Conservation (phyloP, 768 basidiomycete species). For the Macrolepiota fuliginosa region DNA sequence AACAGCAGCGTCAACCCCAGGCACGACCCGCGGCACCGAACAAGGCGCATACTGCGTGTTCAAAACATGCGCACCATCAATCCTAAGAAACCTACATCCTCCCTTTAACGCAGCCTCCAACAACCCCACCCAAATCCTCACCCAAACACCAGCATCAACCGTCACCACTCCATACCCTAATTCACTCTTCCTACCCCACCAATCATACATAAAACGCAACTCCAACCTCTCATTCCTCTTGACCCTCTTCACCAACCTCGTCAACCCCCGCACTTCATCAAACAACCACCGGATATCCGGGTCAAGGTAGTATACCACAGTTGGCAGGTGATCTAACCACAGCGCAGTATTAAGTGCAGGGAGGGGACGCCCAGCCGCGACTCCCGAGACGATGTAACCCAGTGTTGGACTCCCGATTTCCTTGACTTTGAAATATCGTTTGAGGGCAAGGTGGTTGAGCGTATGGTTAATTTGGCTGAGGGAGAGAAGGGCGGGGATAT, state of each 20-base stretch:
- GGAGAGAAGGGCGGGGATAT: not conserved
- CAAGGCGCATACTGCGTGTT: not conserved
- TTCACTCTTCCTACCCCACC: not conserved
- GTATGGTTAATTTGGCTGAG: not conserved
- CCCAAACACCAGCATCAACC: not conserved
- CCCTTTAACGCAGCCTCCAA: not conserved
- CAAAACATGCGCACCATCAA: not conserved
- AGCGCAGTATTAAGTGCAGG: slow-evolving; percentile 1
- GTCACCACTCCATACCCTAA: too few species aligned
- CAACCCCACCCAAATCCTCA: not conserved
- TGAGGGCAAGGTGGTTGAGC: not conserved
- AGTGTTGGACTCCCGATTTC: not conserved
- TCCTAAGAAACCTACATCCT: not conserved
- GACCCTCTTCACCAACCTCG: not conserved
- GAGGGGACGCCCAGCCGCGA: not conserved
- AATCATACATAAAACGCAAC: not conserved
- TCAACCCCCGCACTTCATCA: not conserved
- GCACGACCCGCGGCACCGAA: not conserved
- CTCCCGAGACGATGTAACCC: not conserved
- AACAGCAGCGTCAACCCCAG: too few species aligned
- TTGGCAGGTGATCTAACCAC: not conserved
- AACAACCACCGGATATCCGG: not conserved
- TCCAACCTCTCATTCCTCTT: not conserved
- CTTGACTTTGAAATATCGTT: not conserved
- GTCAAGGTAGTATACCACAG: not conserved